Evolutionary conservation across 139 green algal species (phyloP).

Genomic region (Pseudopediastrum boryanum): DNA sequence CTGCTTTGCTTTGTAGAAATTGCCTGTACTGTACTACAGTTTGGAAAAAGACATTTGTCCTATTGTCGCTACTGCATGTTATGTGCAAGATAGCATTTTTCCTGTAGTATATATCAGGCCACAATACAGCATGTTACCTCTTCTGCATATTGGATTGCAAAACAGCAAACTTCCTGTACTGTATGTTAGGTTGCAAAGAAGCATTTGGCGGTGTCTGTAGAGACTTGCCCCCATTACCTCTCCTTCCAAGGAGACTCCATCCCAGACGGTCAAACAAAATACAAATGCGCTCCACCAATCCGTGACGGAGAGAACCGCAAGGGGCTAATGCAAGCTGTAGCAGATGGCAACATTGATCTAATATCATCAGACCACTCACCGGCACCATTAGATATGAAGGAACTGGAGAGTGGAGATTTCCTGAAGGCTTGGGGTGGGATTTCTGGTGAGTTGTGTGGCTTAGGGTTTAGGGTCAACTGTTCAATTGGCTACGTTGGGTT

Average conservation of each 20-base stretch:
- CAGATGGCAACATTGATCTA: constrained; percentile 29
- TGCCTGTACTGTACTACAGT: too few relatives aligned
- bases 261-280: constrained; percentile 69
- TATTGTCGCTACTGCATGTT: too few relatives aligned
- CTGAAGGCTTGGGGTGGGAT: constrained; percentile 94
- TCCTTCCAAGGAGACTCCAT: constrained; percentile 82
- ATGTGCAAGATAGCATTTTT: too few relatives aligned
- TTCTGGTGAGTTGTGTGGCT: constrained; percentile 53
- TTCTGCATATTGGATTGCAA: too few relatives aligned
- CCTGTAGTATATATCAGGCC: too few relatives aligned
- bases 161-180: too few relatives aligned
- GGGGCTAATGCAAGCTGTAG: constrained; percentile 19
- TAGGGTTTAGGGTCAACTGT: too few relatives aligned
- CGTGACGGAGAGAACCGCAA: constrained; percentile 67
- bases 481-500: too few relatives aligned
- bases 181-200: constrained; percentile 42
- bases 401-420: constrained; percentile 86
- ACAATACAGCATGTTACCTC: too few relatives aligned
- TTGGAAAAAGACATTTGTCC: too few relatives aligned
- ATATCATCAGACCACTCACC: constrained; percentile 92
- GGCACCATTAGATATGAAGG: constrained; percentile 74
- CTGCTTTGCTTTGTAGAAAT: too few relatives aligned
- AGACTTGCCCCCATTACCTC: constrained; percentile 96
- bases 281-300: constrained; percentile 91
- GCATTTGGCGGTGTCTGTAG: constrained; percentile 77